A percentile compares a stretch with the other conserved stretches of the same genome.
These are phyloP conservation scores for Bipolaris oryzae DNA, from an alignment of 2,329 filamentous ascomycete species.

Conservation along the genomic window DNA sequence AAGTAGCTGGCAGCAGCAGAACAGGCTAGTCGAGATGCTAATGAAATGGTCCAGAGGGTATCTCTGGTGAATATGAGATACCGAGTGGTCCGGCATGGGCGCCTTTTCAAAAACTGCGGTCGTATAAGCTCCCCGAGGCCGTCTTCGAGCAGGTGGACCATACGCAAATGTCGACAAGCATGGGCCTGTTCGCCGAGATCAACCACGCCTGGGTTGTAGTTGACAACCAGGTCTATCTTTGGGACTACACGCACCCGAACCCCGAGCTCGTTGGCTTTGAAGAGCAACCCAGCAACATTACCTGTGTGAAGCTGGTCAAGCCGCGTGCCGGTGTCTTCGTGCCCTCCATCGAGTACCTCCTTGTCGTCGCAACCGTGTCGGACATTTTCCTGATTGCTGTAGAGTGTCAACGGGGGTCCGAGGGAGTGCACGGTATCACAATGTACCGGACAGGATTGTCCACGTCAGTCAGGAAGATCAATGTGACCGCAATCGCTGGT, in stretches of 20 bases:
- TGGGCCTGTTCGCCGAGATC: constrained; percentile 94
- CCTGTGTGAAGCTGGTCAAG: constrained; percentile 83
- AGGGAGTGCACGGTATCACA: constrained; percentile 73
- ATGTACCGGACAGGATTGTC: constrained; percentile 91
- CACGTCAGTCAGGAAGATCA: constrained; percentile 74
- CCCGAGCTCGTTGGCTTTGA: constrained; percentile 92
- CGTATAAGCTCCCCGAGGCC: constrained; percentile 87
- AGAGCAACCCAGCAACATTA: constrained; percentile 85
- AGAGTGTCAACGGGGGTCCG: constrained; percentile 66
- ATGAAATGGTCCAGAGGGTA: constrained; percentile 68
- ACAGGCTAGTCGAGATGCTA: constrained; percentile 25
- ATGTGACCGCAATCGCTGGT: constrained; percentile 78
- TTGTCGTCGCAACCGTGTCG: constrained; percentile 84
- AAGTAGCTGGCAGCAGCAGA: constrained; percentile 48
- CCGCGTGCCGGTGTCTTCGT: constrained; percentile 90
- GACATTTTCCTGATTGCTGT: constrained; percentile 90
- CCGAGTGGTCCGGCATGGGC: constrained; percentile 73
- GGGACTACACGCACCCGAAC: constrained; percentile 95
- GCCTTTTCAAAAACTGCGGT: constrained; percentile 85
- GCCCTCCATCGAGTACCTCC: constrained; percentile 79
- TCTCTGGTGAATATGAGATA: constrained; percentile 90
- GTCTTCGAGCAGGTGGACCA: constrained; percentile 93
- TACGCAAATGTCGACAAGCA: constrained; percentile 84
- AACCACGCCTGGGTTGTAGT: constrained; percentile 96
- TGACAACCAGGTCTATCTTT: constrained; percentile 93